Evolutionary conservation across 2,329 filamentous ascomycete species (phyloP).

Genomic region (Fusarium secorum): DNA sequence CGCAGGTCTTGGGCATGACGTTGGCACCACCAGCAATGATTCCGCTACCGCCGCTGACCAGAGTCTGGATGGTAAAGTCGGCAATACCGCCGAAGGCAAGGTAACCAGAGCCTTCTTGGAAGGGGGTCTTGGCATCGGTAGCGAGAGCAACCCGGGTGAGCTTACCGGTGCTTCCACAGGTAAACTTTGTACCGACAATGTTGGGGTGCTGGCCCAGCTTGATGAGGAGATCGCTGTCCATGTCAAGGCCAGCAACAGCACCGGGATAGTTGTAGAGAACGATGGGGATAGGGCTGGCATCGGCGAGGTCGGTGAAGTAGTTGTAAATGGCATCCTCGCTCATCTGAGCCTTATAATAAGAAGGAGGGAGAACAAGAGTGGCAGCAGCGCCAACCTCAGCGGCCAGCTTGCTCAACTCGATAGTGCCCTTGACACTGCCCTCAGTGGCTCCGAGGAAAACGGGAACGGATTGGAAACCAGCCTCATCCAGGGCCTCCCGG

Average conservation of each 20-base stretch:
- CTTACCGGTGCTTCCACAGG: constrained; percentile 89
- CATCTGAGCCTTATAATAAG: constrained; percentile 81
- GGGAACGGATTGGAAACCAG: constrained; percentile 77
- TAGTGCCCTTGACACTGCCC: constrained; percentile 81
- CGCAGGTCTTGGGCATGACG: constrained; percentile 83
- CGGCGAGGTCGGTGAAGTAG: constrained; percentile 79
- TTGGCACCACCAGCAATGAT: constrained; percentile 89
- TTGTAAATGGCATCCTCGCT: constrained; percentile 76
- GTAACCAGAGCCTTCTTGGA: constrained; percentile 68
- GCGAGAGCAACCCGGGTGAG: constrained; percentile 81
- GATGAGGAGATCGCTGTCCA: constrained; percentile 89
- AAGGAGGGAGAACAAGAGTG: constrained; percentile 79
- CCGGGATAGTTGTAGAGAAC: constrained; percentile 93
- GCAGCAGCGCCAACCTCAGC: constrained; percentile 78
- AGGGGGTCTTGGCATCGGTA: constrained; percentile 74
- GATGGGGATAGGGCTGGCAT: constrained; percentile 77
- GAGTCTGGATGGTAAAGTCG: constrained; percentile 85
- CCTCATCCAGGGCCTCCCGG: constrained; percentile 81
- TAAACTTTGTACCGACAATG: constrained; percentile 90
- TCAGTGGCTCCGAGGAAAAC: constrained; percentile 85
- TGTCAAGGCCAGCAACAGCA: constrained; percentile 84
- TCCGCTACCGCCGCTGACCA: constrained; percentile 79
- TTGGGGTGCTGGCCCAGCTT: constrained; percentile 81
- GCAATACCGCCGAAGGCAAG: constrained; percentile 89
- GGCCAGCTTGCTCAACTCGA: constrained; percentile 74